Evolutionary conservation across 1,139 yeast species (phyloP).

Genomic region (Petasospora rhodanensis): DNA sequence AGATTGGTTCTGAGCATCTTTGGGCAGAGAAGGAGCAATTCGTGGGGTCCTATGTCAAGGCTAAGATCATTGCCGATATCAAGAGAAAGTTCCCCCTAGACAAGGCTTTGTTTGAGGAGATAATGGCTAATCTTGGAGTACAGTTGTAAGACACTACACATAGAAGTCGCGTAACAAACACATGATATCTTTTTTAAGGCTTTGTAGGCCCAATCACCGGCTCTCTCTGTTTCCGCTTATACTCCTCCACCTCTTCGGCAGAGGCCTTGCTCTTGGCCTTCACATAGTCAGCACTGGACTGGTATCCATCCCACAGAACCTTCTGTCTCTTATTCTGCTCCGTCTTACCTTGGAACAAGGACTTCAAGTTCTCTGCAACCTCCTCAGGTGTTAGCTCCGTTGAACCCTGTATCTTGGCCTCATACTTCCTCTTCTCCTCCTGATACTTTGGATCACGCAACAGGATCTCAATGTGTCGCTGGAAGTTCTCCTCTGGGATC

Average conservation of each 20-base stretch:
- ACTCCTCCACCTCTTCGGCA: constrained; percentile 18
- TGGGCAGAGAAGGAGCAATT: background rate
- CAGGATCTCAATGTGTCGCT: constrained; percentile 66
- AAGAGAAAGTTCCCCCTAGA: constrained; percentile 1
- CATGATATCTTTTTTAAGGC: no score
- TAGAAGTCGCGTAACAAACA: no score
- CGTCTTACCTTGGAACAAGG: constrained; percentile 39
- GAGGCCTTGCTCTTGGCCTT: constrained; percentile 11
- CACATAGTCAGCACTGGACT: constrained; percentile 21
- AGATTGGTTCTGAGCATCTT: constrained; percentile 1
- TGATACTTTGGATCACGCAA: constrained; percentile 77
- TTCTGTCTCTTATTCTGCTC: constrained; percentile 23
- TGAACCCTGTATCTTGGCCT: constrained; percentile 56
- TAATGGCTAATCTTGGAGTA: constrained; percentile 1
- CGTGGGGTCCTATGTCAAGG: background rate
- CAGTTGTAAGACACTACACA: background rate
- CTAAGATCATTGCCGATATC: background rate
- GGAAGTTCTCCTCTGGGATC: constrained; percentile 70
- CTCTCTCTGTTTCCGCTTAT: constrained; percentile 14
- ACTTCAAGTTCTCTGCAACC: constrained; percentile 70
- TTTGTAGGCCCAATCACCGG: constrained; percentile 11
- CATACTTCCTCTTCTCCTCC: constrained; percentile 62
- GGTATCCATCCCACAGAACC: constrained; percentile 32
- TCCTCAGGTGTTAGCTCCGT: constrained; percentile 66
- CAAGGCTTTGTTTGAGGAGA: constrained; percentile 1